Evolutionary conservation across 2,329 filamentous ascomycete genomes (phyloP).

Genomic region (Hypoxylon sp.): DNA sequence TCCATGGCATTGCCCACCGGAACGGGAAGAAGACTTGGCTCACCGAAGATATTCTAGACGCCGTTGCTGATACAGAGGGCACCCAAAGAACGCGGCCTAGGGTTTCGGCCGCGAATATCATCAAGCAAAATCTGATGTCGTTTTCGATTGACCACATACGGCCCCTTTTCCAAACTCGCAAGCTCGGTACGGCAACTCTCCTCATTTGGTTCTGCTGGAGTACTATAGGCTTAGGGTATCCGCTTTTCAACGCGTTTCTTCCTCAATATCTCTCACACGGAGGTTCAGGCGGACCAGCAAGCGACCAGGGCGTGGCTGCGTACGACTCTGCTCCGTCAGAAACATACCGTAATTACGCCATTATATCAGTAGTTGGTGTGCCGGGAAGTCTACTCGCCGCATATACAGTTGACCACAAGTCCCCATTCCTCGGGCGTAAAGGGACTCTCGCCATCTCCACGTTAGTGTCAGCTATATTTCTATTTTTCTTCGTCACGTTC

Average conservation of each 20-base stretch:
- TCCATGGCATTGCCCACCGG: constrained; percentile 82
- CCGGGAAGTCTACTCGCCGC: constrained; percentile 83
- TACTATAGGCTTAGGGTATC: constrained; percentile 88
- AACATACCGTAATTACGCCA: constrained; percentile 85
- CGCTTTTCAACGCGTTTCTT: constrained; percentile 91
- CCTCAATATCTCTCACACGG: constrained; percentile 83
- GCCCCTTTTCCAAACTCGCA: constrained; percentile 73
- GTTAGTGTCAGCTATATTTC: constrained; percentile 75
- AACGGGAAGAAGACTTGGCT: constrained; percentile 82
- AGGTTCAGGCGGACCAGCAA: constrained; percentile 57
- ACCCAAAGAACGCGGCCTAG: constrained; percentile 42
- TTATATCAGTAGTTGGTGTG: constrained; percentile 82
- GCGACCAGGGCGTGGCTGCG: constrained; percentile 48
- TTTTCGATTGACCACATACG: constrained; percentile 78
- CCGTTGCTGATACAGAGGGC: constrained; percentile 64
- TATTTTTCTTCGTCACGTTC: constrained; percentile 76
- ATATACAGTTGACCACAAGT: constrained; percentile 77
- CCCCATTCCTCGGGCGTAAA: constrained; percentile 76
- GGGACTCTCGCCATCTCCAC: constrained; percentile 80
- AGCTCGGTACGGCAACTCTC: constrained; percentile 65
- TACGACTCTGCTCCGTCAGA: constrained; percentile 55
- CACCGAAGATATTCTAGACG: constrained; percentile 76
- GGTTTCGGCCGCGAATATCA: constrained; percentile 58
- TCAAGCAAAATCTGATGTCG: constrained; percentile 72
- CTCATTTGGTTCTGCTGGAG: constrained; percentile 86